Base-by-base conservation (phyloP, 2,329 filamentous ascomycete genomes). In the Gnomoniopsis smithogilvyi region DNA sequence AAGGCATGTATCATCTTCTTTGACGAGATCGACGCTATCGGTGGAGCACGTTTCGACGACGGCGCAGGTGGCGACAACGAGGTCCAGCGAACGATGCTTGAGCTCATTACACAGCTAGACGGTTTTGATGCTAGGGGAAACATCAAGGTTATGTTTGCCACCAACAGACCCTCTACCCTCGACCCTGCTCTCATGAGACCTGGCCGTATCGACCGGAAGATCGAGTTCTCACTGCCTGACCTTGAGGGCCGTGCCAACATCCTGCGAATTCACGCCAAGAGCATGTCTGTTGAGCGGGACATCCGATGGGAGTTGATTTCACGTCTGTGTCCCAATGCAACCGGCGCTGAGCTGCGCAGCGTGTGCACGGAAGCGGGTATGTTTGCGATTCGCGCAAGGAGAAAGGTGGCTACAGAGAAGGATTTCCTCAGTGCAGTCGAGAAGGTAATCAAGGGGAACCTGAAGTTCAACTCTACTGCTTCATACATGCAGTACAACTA, bases 1-100 rank as follows among this genome's bases (percentile, higher is more conserved):
- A 99, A 99, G 79, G 95, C 95, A 0, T 99, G 95, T 76, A 99
- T 99, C 72, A 99, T 99, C 78, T 99, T 99, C 87, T 96, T 96
- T 71, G 95, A 99, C 73, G 95, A 99, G 79, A 95, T 98, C 63
- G 94, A 98, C 74, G 94, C 94, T 51, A 91, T 98, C 57, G 94
- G 94, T 71, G 94, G 94, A 67, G 94, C 94, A 43, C 91, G 94
- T 75, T 97, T 98, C 72, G 94, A 98, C 69, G 94, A 98, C 68
- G 94, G 94, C 65, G 94, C 94, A 63, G 94, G 94, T 68, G 94
- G 94, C 70, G 94, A 98, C 76, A 98, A 98, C 72, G 94, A 98
- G 74, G 94, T 98, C 7, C 94, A 98, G 76, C 84, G 94, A 79
- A 98, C 94, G 65, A 98, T 98, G 94, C 78, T 98, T 81, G 94